Evolutionary conservation across 2,329 filamentous ascomycete species (phyloP), one percentile per base, ranked within the genome.

Genomic region (Drechslerella stenobrocha): DNA sequence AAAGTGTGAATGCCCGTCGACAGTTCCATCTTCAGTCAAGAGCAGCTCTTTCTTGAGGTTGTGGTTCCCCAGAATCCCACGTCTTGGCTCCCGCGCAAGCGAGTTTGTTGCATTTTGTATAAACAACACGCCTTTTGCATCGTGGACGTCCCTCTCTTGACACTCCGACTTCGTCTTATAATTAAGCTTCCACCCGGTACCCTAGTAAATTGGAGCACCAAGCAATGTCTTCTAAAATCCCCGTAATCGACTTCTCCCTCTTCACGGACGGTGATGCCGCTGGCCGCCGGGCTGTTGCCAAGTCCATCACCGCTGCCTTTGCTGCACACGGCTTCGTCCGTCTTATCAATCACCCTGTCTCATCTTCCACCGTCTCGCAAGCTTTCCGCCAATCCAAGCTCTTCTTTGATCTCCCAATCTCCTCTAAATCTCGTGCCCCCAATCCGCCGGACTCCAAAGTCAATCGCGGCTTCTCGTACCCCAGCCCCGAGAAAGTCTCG

Each of bases 381-480:
- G 56, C 56, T 18, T 69, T 69, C 47, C 24, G 35, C 20, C 45
- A 48, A 23, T 56, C 64, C 24, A 69, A 69, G 20, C 24, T 26
- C 2, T 61, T 69, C 35, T 69, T 69, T 40, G 52, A 57, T 15
- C 51, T 69, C 1, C 51, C 56, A 13, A 1, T 47, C 20, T 50
- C 46, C 9, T 46, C 32, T 2, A 69, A 69, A 30, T 37, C 47
- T 1, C 28, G 32, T 6, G 64, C 56, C n/a, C 64, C 64, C 6
- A 56, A 69, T 20, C 64, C 64, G 2, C 56, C 64, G 2, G 64
- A 56, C 2, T 60, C 56, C 40, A 74, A 74, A 1, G 74, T 78
- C 11, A 77, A 80, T 71, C 75, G 79, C 48, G 79, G 79, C 13
- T 80, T 80, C 69, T 80, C 78, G 2, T 77, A 77, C 74, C 77